phyloP scores from a whole-genome alignment of 164 flowering plant species.

The Magnolia changhungtana region DNA sequence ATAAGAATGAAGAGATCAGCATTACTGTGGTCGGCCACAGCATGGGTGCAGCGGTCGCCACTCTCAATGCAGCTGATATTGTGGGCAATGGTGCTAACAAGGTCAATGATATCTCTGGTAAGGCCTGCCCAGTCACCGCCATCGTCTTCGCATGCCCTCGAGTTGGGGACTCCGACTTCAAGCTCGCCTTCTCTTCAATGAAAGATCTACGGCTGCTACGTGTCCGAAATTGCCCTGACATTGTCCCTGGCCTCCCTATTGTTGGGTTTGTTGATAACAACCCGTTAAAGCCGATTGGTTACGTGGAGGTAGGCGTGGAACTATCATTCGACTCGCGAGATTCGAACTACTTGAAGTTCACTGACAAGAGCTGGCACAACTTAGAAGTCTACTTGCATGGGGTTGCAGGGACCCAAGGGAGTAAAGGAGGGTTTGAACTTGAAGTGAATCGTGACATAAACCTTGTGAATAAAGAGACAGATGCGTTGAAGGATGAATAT shows the following conservation, averaged over 20 bases:
- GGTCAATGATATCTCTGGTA: conserved; percentile 17
- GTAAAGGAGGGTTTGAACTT: conserved; percentile 48
- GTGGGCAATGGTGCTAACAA: conserved; percentile 48
- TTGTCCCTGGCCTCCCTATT: conserved; percentile 68
- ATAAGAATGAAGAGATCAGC: conserved; percentile 46
- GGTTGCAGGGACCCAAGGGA: conserved; percentile 76
- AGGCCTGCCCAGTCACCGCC: conserved; percentile 50
- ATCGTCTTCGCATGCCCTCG: conserved; percentile 62
- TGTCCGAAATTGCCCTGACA: conserved; percentile 42
- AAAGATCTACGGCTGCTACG: conserved; percentile 43
- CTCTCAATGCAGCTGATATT: conserved; percentile 67
- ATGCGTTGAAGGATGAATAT: conserved; percentile 58
- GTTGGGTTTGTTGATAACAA: conserved; percentile 17
- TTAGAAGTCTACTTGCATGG: conserved; percentile 79
- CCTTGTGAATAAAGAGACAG: conserved; percentile 51
- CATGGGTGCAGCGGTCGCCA: conserved; percentile 74
- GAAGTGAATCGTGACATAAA: conserved; percentile 57
- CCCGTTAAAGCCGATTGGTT: conserved; percentile 1
- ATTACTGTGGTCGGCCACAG: conserved; percentile 60
- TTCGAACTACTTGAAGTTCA: conserved; percentile 58
- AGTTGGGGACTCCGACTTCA: conserved; percentile 62
- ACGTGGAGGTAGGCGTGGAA: conserved; percentile 59
- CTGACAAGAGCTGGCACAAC: conserved; percentile 60
- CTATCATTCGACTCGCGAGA: conserved; percentile 53
- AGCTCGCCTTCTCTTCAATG: conserved; percentile 21